Evolutionary conservation across 352 stramenopile genomes (phyloP).

Genomic region (Plasmopara muralis): DNA sequence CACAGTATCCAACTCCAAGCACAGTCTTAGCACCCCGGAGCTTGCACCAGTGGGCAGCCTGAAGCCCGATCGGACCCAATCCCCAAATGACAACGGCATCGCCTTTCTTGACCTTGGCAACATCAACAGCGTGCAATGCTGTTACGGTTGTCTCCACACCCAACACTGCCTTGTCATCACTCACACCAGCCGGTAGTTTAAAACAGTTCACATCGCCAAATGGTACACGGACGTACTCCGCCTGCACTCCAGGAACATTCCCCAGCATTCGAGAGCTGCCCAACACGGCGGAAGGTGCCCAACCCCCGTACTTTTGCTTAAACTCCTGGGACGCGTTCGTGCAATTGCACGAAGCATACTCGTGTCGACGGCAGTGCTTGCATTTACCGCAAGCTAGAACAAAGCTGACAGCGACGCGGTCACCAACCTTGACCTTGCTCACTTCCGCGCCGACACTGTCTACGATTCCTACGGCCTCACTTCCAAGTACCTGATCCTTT

Average conservation of each 20-base stretch:
- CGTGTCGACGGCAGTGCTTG: constrained; percentile 48
- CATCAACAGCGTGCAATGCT: constrained; percentile 54
- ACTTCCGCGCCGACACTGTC: constrained; percentile 45
- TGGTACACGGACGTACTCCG: constrained; percentile 70
- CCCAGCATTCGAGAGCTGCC: constrained; percentile 44
- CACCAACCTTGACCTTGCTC: constrained; percentile 43
- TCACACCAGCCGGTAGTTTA: constrained; percentile 43
- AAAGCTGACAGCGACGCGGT: constrained; percentile 72
- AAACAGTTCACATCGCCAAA: constrained; percentile 68
- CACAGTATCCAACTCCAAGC: constrained; percentile 43
- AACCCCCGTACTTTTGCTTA: constrained; percentile 52
- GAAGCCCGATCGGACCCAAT: constrained; percentile 50
- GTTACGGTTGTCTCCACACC: constrained; percentile 50
- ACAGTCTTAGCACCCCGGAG: constrained; percentile 54
- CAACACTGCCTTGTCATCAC: constrained; percentile 61
- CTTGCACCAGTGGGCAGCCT: constrained; percentile 55
- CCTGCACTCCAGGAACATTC: constrained; percentile 60
- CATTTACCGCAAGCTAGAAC: constrained; percentile 63
- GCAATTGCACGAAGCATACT: constrained; percentile 64
- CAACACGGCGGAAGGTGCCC: constrained; percentile 56
- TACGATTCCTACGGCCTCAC: constrained; percentile 61
- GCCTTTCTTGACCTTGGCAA: constrained; percentile 37
- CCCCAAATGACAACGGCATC: constrained; percentile 66
- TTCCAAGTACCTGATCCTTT: constrained; percentile 58
- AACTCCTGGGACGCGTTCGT: constrained; percentile 68